Conservation (phyloP, 768 basidiomycete species). For the Macrolepiota dolichaula region DNA sequence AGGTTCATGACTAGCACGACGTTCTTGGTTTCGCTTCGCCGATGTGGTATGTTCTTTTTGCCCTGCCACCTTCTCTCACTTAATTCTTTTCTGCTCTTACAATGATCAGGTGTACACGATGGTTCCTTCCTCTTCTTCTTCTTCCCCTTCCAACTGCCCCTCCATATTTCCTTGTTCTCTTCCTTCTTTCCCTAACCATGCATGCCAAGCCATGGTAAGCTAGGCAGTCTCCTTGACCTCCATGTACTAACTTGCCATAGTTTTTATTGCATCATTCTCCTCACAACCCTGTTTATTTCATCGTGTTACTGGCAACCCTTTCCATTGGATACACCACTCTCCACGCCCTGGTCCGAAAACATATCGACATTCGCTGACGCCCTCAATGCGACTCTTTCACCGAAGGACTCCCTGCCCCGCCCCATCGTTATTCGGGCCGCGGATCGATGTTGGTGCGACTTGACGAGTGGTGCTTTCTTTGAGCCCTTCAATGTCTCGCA, state of each 20-base stretch:
- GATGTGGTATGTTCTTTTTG: conserved; percentile 50
- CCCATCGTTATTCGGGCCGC: conserved; percentile 61
- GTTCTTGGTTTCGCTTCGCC: conserved; percentile 1
- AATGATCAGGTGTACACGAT: conserved; percentile 70
- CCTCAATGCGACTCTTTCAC: conserved; percentile 43
- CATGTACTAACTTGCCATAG: conserved; percentile 31
- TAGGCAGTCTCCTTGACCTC: background rate
- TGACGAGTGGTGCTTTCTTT: conserved; percentile 61
- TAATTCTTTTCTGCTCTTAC: background rate
- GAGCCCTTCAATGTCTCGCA: conserved; percentile 72
- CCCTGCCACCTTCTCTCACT: background rate
- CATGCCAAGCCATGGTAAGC: conserved; percentile 84
- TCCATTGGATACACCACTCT: conserved; percentile 58
- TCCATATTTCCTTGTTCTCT: conserved; percentile 75
- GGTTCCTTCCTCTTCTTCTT: conserved; percentile 77
- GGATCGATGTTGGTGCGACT: conserved; percentile 87
- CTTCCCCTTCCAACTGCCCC: conserved; percentile 78
- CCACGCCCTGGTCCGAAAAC: conserved; percentile 62
- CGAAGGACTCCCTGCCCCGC: conserved; percentile 37
- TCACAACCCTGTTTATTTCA: conserved; percentile 79
- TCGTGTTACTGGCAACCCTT: conserved; percentile 91
- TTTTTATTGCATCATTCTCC: conserved; percentile 83
- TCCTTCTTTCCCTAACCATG: conserved; percentile 71
- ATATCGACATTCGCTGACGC: conserved; percentile 74
- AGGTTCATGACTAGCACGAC: background rate